Evolutionary conservation across 2,329 filamentous ascomycete genomes (phyloP).

Genomic region (Penicillium sp.): DNA sequence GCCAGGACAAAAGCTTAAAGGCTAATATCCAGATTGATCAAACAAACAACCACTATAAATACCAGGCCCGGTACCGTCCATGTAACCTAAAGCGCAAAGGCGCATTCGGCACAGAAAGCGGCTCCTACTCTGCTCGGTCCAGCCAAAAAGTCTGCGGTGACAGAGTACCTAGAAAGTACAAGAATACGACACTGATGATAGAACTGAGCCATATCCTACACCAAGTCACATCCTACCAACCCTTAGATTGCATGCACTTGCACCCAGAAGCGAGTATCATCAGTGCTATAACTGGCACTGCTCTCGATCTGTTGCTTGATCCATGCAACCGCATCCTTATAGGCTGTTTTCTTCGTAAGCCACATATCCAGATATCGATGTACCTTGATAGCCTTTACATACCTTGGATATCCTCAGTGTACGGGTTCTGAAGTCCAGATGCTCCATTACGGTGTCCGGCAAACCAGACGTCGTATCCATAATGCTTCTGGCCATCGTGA

Average conservation of each 20-base stretch:
- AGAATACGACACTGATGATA: neutral
- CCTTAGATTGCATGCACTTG: constrained; percentile 28
- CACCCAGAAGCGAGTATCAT: constrained; percentile 41
- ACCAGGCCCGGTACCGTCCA: neutral
- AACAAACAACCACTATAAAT: neutral
- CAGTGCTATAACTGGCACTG: constrained; percentile 27
- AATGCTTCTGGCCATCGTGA: constrained; percentile 30
- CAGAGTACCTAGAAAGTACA: neutral
- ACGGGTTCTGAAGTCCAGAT: constrained; percentile 27
- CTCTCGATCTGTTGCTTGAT: constrained; percentile 38
- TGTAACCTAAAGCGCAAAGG: too few species aligned
- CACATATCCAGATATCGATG: neutral
- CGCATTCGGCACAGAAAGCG: too few species aligned
- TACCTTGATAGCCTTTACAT: neutral
- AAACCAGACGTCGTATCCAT: constrained; percentile 33
- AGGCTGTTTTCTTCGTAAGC: constrained; percentile 21
- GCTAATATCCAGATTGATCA: neutral
- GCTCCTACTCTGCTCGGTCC: neutral
- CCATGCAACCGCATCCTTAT: constrained; percentile 38
- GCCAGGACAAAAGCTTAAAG: too few species aligned
- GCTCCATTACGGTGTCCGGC: constrained; percentile 35
- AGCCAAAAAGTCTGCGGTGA: neutral
- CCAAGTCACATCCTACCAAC: neutral
- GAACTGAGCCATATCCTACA: neutral
- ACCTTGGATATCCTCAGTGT: constrained; percentile 32